Evolutionary conservation across 2,329 filamentous ascomycete species (phyloP).

Genomic region (Fonsecaea multimorphosa): DNA sequence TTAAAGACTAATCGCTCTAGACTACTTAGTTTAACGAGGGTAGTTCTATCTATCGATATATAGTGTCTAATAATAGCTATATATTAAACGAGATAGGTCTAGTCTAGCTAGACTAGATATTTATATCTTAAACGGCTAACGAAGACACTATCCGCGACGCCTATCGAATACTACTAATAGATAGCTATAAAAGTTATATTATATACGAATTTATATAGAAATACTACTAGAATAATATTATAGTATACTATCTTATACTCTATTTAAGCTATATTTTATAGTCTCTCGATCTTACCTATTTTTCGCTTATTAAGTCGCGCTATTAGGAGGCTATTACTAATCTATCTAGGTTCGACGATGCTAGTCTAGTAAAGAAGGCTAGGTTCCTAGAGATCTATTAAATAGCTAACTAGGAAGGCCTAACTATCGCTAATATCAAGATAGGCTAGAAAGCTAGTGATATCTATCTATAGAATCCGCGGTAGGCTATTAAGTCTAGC

Average conservation of each 20-base stretch:
- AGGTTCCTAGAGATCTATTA: slow-evolving; percentile 14
- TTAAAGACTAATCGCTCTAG: slow-evolving; percentile 36
- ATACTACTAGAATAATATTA: slow-evolving; percentile 35
- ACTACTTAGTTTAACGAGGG: slow-evolving; percentile 35
- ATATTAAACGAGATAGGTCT: slow-evolving; percentile 35
- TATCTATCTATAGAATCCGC: slow-evolving; percentile 13
- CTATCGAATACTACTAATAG: slow-evolving; percentile 35
- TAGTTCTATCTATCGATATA: slow-evolving; percentile 34
- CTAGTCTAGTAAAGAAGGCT: slow-evolving; percentile 10
- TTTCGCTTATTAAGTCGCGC: slow-evolving; percentile 42
- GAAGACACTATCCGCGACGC: not conserved
- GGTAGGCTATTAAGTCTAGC: slow-evolving; percentile 9
- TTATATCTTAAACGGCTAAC: slow-evolving; percentile 26
- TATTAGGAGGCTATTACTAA: slow-evolving; percentile 21
- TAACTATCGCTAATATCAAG: slow-evolving; percentile 3
- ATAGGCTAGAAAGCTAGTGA: slow-evolving; percentile 5
- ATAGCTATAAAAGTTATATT: slow-evolving; percentile 34
- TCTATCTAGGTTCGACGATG: slow-evolving; percentile 22
- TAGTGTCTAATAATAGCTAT: slow-evolving; percentile 36
- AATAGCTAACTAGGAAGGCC: slow-evolving; percentile 15
- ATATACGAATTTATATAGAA: slow-evolving; percentile 37
- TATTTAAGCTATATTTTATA: slow-evolving; percentile 40
- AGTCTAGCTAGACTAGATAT: slow-evolving; percentile 35
- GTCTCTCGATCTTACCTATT: slow-evolving; percentile 29
- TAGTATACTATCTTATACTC: slow-evolving; percentile 34